Base-by-base conservation (phyloP, 345 rosid genomes). In the Arabis alpina region DNA sequence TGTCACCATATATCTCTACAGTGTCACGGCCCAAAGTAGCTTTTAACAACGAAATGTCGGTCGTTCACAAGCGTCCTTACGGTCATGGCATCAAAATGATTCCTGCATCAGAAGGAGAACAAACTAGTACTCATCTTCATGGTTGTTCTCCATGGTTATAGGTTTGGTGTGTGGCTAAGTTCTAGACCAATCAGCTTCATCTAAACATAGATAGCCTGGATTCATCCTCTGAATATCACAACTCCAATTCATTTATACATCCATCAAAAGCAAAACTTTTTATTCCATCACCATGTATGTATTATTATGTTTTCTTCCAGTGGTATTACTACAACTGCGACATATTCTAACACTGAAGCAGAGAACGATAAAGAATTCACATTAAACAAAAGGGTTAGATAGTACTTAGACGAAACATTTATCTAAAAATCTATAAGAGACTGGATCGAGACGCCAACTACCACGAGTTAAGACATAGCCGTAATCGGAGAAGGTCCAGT, bases 381-480 rank as follows among this genome's bases (percentile, higher is more conserved):
- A 68, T 61, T 43, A 72, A 53, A 51, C 47, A 11, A 61, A 67
- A 61, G 24, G 53, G 10, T 48, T 77, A 80, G 79, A 23, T 61
- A 66, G 80, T 10, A 57, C 66, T 23, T 79, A 64, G 75, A 70
- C 41, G 52, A 24, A 45, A 30, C 19, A n/a, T 23, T 61, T 61
- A 49, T 71, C 79, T 77, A 81, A 56, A 59, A 56, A 59, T 49
- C 74, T 68, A 74, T 67, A 77, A 53, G 16, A 73, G 71, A 65
- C 53, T 71, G 66, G 71, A 68, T 27, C 44, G 30, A 16, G 44
- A 54, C 53, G n/a, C 28, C 8, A 39, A 34, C 36, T 40, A 8
- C 19, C 15, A 60, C 37, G 55, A 56, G 68, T 80, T 73, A 91
- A 62, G 84, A 83, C 52, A 91, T 81, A 56, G 97, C 92, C 54